These are phyloP conservation scores for Metschnikowia lachancei DNA, from an alignment of 805 yeast species.

Conservation along the genomic window DNA sequence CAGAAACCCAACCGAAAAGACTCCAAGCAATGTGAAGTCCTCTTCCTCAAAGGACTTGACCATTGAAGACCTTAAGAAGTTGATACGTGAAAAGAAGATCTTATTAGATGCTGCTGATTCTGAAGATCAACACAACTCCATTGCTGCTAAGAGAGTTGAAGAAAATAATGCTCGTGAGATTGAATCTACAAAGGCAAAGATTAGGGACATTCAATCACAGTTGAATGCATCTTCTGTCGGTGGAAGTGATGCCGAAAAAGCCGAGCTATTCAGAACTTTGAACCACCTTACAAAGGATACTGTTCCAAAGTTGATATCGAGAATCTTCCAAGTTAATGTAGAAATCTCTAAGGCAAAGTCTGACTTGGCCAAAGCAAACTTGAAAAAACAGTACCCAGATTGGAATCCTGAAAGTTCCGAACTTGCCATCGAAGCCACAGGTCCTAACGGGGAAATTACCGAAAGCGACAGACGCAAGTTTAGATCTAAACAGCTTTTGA, in stretches of 20 bases:
- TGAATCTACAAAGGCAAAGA: conserved; percentile 60
- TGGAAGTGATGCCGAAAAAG: conserved; percentile 45
- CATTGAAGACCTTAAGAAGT: conserved; percentile 57
- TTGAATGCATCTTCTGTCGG: conserved; percentile 27
- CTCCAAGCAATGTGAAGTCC: conserved; percentile 19
- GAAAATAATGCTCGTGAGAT: conserved; percentile 53
- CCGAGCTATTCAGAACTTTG: conserved; percentile 54
- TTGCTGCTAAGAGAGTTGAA: conserved; percentile 32
- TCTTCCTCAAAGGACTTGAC: conserved; percentile 38
- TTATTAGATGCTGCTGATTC: conserved; percentile 70
- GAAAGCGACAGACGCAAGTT: conserved; percentile 81
- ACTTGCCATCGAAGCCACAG: conserved; percentile 64
- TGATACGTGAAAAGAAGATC: conserved; percentile 69
- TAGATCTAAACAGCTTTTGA: conserved; percentile 70
- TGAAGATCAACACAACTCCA: conserved; percentile 49
- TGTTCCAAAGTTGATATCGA: conserved; percentile 67
- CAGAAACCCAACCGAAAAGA: conserved; percentile 25
- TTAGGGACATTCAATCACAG: conserved; percentile 46
- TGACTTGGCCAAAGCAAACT: conserved; percentile 55
- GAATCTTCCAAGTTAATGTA: conserved; percentile 61
- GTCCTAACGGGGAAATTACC: conserved; percentile 82
- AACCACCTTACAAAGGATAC: conserved; percentile 58
- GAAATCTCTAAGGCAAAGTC: conserved; percentile 66
- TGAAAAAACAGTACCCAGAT: conserved; percentile 64
- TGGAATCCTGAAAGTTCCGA: conserved; percentile 42